These are phyloP conservation scores for Candida andamanensis DNA, from an alignment of 805 yeast genomes.

Conservation along the genomic window DNA sequence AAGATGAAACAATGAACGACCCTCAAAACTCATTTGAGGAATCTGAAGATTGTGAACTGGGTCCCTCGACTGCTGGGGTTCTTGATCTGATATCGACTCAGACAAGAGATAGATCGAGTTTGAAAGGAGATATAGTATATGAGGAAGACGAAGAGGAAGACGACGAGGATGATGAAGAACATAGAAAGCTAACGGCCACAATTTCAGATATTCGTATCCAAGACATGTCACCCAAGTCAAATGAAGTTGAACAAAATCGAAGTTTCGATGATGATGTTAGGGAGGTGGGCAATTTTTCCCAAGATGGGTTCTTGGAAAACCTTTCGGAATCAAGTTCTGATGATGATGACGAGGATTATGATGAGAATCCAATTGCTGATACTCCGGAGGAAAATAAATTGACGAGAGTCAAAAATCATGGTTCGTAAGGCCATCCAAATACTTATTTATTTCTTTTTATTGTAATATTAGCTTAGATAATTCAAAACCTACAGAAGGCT, in stretches of 20 bases:
- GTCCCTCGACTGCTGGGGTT: conserved; percentile 1
- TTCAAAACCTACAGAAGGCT: no score
- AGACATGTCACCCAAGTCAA: conserved; percentile 29
- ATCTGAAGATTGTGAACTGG: conserved; percentile 16
- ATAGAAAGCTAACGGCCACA: conserved; percentile 14
- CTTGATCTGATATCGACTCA: not conserved
- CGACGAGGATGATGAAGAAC: conserved; percentile 16
- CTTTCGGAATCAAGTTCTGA: conserved; percentile 43
- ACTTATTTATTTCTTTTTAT: conserved; percentile 1
- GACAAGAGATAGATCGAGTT: not conserved
- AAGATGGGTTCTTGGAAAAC: conserved; percentile 31
- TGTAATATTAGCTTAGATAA: not conserved
- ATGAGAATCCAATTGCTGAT: conserved; percentile 11
- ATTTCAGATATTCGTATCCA: conserved; percentile 19
- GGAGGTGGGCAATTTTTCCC: conserved; percentile 22
- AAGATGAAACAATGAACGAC: conserved; percentile 9
- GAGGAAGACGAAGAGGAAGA: conserved; percentile 9
- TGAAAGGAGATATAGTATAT: conserved; percentile 2
- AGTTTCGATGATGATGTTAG: conserved; percentile 24
- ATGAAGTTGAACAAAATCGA: conserved; percentile 16
- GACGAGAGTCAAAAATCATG: conserved; percentile 38
- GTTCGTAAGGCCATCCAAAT: conserved; percentile 16
- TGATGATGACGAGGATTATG: conserved; percentile 17
- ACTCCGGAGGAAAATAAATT: conserved; percentile 29
- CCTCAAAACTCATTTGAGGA: conserved; percentile 9